phyloP scores from a whole-genome alignment of 106 monocot species.

The Amphibolis antarctica region DNA sequence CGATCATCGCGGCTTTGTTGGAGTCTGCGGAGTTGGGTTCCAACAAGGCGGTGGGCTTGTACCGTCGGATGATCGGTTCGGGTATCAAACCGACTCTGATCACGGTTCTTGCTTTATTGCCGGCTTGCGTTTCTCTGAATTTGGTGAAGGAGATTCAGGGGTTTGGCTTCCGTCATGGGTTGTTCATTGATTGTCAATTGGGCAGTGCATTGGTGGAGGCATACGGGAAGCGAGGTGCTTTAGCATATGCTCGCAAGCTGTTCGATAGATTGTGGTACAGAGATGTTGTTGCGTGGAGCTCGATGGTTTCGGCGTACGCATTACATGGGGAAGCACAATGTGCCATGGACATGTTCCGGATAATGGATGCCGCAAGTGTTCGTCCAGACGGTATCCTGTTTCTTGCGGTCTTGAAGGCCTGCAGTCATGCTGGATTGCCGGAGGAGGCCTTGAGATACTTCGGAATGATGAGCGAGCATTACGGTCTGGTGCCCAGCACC shows the following conservation, averaged over 20 bases:
- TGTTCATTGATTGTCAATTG: constrained; percentile 22
- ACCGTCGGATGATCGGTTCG: constrained; percentile 27
- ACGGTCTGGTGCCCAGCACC: constrained; percentile 27
- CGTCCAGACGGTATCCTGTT: constrained; percentile 54
- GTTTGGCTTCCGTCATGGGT: constrained; percentile 20
- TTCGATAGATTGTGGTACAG: constrained; percentile 30
- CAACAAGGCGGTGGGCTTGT: constrained; percentile 28
- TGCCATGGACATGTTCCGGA: constrained; percentile 28
- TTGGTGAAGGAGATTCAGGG: constrained; percentile 56
- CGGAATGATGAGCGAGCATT: constrained; percentile 25
- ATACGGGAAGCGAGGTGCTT: constrained; percentile 52
- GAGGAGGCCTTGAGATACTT: constrained; percentile 53
- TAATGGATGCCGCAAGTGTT: constrained; percentile 35
- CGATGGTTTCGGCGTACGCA: constrained; percentile 59
- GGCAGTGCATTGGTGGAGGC: constrained; percentile 56
- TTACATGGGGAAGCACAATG: constrained; percentile 39
- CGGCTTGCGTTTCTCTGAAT: constrained; percentile 17
- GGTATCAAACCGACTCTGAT: constrained; percentile 38
- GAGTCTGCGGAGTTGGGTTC: constrained; percentile 12
- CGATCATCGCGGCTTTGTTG: constrained; percentile 41
- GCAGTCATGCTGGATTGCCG: constrained; percentile 57
- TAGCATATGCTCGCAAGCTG: constrained; percentile 21
- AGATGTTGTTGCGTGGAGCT: constrained; percentile 75
- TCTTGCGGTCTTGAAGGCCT: constrained; percentile 56
- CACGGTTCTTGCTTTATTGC: constrained; percentile 52